Percentiles rank a stretch among this genome's conserved stretches.
Conservation (phyloP, 2,329 filamentous ascomycete species). For the Scedosporium apiospermum region DNA sequence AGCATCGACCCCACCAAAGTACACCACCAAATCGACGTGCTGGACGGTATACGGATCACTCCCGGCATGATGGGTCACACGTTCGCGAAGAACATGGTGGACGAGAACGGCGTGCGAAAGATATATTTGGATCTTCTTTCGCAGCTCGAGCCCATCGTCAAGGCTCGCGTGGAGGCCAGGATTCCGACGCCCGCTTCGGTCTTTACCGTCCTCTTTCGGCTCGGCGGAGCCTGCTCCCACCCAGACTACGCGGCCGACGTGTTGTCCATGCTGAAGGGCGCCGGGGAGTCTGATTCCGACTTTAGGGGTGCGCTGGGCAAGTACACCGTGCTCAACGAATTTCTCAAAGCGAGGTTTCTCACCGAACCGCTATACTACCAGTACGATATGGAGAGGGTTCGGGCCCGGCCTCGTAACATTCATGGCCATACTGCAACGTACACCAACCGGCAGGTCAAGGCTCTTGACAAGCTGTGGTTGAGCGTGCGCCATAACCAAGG, state of each 20-base stretch:
- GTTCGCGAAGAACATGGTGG: slow-evolving; percentile 22
- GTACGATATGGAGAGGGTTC: slow-evolving; percentile 30
- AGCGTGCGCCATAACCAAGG: neutral
- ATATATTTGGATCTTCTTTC: slow-evolving; percentile 27
- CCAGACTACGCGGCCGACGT: slow-evolving; percentile 21
- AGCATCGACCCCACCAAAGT: slow-evolving; percentile 49
- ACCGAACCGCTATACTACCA: slow-evolving; percentile 36
- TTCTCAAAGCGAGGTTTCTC: slow-evolving; percentile 36
- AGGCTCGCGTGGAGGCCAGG: slow-evolving; percentile 9
- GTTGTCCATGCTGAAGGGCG: slow-evolving; percentile 22
- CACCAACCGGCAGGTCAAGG: neutral
- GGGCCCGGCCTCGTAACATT: slow-evolving; percentile 28
- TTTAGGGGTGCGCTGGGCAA: neutral
- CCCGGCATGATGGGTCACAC: neutral
- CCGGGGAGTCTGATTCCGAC: neutral
- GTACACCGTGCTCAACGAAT: slow-evolving; percentile 23
- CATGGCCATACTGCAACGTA: slow-evolving; percentile 13
- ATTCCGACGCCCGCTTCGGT: slow-evolving; percentile 29
- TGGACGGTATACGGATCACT: slow-evolving; percentile 22
- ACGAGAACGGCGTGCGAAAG: slow-evolving; percentile 34
- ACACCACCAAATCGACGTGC: slow-evolving; percentile 34
- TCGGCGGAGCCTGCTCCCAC: slow-evolving; percentile 35
- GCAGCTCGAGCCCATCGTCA: neutral
- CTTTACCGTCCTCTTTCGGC: slow-evolving; percentile 34
- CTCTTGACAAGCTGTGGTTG: neutral